Percentiles rank a stretch among this genome's conserved stretches.
phyloP scores from a whole-genome alignment of 78 protist species.

The Dictyostelium citrinum region DNA sequence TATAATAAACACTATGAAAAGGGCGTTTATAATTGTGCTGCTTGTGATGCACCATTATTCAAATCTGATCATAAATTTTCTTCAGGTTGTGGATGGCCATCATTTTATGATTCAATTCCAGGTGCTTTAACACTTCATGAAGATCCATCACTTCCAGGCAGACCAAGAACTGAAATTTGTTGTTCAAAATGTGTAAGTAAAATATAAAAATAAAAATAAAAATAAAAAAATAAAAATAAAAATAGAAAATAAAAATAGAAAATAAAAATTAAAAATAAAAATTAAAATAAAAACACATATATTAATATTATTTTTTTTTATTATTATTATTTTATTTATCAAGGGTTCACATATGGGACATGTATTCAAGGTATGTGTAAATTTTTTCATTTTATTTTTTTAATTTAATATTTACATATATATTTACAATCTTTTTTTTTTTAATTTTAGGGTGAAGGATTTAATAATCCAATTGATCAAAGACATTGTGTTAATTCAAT shows the following conservation, averaged over 20 bases:
- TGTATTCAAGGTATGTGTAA: constrained; percentile 79
- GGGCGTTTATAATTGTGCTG: constrained; percentile 58
- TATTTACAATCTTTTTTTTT: neutral
- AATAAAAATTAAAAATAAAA: too few species aligned
- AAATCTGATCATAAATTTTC: constrained; percentile 72
- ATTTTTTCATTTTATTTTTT: neutral
- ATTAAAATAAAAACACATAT: too few species aligned
- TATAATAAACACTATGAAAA: constrained; percentile 52
- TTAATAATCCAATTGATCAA: constrained; percentile 82
- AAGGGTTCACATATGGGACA: constrained; percentile 92
- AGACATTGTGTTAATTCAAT: constrained; percentile 93
- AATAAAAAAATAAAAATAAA: neutral
- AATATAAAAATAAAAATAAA: too few species aligned
- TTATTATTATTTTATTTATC: too few species aligned
- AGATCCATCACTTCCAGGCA: constrained; percentile 80
- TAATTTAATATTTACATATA: neutral
- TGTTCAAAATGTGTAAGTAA: constrained; percentile 75
- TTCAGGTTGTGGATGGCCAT: constrained; percentile 93
- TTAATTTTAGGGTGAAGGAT: constrained; percentile 79
- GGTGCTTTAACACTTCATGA: constrained; percentile 75
- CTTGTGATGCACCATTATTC: constrained; percentile 78
- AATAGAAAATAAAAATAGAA: too few species aligned
- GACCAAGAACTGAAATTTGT: constrained; percentile 85
- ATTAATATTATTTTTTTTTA: too few species aligned
- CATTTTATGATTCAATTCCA: constrained; percentile 73